A percentile compares a stretch with the other conserved stretches of the same genome.
Conservation (phyloP, 2,329 filamentous ascomycete species). For the Ophiocordyceps unilateralis region DNA sequence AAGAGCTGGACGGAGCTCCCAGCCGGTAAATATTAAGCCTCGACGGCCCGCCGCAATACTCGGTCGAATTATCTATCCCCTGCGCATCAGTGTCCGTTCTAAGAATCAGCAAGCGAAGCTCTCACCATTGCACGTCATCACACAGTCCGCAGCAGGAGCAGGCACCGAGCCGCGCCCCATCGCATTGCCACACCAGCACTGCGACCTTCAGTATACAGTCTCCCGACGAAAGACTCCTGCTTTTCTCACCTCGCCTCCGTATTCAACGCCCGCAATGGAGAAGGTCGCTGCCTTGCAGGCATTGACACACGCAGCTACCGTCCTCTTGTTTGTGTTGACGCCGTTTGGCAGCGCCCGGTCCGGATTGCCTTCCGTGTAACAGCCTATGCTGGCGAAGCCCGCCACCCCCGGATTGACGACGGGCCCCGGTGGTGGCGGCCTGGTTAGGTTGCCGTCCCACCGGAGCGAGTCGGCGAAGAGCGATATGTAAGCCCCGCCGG, state of each 20-base stretch:
- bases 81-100: slow-evolving; percentile 1
- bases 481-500: slow-evolving; percentile 25
- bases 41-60: slow-evolving; percentile 17
- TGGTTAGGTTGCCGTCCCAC: slow-evolving; percentile 12
- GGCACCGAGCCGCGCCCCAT: slow-evolving; percentile 11
- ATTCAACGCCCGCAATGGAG: slow-evolving; percentile 18
- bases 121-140: slow-evolving; percentile 16
- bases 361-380: slow-evolving; percentile 17
- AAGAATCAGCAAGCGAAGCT: neutral
- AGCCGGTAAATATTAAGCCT: slow-evolving; percentile 19
- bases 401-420: slow-evolving; percentile 20
- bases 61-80: slow-evolving; percentile 13
- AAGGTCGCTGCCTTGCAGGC: slow-evolving; percentile 14
- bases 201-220: neutral
- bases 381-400: slow-evolving; percentile 19
- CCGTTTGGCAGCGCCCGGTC: slow-evolving; percentile 15
- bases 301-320: slow-evolving; percentile 15
- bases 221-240: neutral
- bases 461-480: slow-evolving; percentile 23
- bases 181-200: slow-evolving; percentile 19
- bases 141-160: slow-evolving; percentile 14
- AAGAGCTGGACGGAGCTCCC: neutral
- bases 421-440: slow-evolving; percentile 7
- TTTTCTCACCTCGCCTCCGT: slow-evolving; percentile 16
- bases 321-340: slow-evolving; percentile 8